These are phyloP conservation scores for Penicillium hesseltinei DNA, from an alignment of 2,329 filamentous ascomycete species.

Conservation along the genomic window DNA sequence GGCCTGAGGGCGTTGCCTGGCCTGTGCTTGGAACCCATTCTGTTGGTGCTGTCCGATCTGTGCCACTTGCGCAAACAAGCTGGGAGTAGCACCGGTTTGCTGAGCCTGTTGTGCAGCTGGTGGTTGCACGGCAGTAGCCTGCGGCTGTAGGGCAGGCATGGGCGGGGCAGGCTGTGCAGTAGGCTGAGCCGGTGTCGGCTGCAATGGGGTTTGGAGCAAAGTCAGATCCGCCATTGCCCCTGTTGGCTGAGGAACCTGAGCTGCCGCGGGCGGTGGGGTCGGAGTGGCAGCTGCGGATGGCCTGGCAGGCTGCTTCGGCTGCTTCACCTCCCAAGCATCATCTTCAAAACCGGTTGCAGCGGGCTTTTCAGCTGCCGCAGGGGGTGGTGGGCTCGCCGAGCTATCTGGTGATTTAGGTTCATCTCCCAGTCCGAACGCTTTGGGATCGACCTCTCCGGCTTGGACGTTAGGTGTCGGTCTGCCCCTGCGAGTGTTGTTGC, in stretches of 20 bases:
- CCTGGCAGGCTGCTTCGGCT: conserved; percentile 59
- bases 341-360: conserved; percentile 76
- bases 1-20: conserved; percentile 68
- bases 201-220: conserved; percentile 59
- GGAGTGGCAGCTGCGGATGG: conserved; percentile 38
- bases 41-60: conserved; percentile 29
- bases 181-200: conserved; percentile 51
- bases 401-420: conserved; percentile 43
- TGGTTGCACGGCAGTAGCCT: conserved; percentile 40
- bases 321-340: conserved; percentile 95
- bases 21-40: conserved; percentile 40
- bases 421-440: conserved; percentile 70
- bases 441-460: conserved; percentile 81
- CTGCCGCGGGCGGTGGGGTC: conserved; percentile 32
- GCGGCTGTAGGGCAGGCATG: conserved; percentile 44
- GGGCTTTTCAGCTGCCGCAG: conserved; percentile 50
- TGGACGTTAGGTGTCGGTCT: conserved; percentile 83
- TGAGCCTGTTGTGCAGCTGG: conserved; percentile 40
- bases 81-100: conserved; percentile 46
- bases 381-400: conserved; percentile 50
- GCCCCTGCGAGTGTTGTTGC: conserved; percentile 92
- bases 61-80: conserved; percentile 52
- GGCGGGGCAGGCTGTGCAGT: conserved; percentile 43
- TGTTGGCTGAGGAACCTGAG: conserved; percentile 49
- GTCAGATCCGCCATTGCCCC: conserved; percentile 69